phyloP scores from a whole-genome alignment of 768 basidiomycete genomes.

The Lyophyllum decastes region DNA sequence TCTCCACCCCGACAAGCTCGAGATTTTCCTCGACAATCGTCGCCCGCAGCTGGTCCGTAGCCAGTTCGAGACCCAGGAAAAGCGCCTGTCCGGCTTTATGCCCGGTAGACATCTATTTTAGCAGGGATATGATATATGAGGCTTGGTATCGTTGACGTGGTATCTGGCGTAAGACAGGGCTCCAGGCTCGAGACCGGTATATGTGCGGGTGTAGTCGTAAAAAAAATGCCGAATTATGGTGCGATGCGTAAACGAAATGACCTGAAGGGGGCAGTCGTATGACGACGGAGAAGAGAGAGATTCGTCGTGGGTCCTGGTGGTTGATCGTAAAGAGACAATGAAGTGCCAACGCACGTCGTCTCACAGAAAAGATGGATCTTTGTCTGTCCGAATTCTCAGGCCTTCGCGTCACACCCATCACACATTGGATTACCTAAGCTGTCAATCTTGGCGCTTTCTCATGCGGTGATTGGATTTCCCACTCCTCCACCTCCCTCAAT shows the following conservation, averaged over 20 bases:
- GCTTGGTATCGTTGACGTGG: constrained; percentile 22
- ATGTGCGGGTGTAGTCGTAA: constrained; percentile 12
- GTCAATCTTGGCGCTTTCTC: constrained; percentile 12
- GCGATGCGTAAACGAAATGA: constrained; percentile 1
- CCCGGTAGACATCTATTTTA: constrained; percentile 42
- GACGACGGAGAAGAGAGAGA: not conserved
- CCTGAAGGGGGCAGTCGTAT: not conserved
- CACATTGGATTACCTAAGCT: constrained; percentile 12
- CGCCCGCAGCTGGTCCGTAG: constrained; percentile 81
- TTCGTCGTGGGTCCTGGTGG: constrained; percentile 7
- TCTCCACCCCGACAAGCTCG: constrained; percentile 80
- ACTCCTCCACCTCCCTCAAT: too few species aligned
- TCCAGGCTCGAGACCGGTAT: not conserved
- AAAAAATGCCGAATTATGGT: constrained; percentile 8
- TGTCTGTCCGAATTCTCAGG: constrained; percentile 19
- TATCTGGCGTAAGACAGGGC: constrained; percentile 17
- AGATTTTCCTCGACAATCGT: constrained; percentile 82
- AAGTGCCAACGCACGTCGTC: constrained; percentile 17
- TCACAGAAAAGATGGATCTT: constrained; percentile 18
- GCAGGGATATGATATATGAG: constrained; percentile 10
- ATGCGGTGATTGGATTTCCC: constrained; percentile 3
- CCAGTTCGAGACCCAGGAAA: constrained; percentile 86
- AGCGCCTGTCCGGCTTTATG: constrained; percentile 50
- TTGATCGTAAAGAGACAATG: constrained; percentile 13
- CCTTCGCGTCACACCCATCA: constrained; percentile 19